Evolutionary conservation across 345 rosid genomes (phyloP).

Genomic region (Eucalyptus leucophloia): DNA sequence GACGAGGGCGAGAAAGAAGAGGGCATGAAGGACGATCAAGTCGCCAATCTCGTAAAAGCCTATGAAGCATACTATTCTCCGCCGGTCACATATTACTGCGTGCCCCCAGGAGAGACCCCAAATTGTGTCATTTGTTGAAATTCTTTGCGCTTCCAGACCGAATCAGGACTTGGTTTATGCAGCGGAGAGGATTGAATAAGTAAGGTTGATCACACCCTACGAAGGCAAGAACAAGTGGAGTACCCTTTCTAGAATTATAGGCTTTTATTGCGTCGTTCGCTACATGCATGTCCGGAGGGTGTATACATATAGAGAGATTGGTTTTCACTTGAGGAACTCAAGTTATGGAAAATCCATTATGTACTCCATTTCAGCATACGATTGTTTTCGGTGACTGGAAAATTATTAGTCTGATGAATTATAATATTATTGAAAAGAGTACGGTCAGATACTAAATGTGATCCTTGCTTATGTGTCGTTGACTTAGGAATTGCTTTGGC

Average conservation of each 20-base stretch:
- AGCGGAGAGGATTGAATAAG: neutral
- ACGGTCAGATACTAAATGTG: too few relatives aligned
- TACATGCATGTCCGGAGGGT: neutral
- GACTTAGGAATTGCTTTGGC: neutral
- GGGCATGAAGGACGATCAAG: neutral
- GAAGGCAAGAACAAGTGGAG: neutral
- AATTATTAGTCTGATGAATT: neutral
- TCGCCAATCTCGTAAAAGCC: neutral
- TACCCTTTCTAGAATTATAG: neutral
- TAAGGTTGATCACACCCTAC: neutral
- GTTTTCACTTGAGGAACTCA: neutral
- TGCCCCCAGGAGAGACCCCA: neutral
- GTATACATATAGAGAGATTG: neutral
- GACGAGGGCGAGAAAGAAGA: neutral
- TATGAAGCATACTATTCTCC: neutral
- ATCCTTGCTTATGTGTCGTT: neutral
- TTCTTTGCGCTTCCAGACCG: neutral
- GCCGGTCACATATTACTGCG: neutral
- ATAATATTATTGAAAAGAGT: neutral
- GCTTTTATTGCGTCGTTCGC: too few relatives aligned
- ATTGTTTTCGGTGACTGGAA: neutral
- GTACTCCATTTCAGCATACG: neutral
- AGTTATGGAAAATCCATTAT: neutral
- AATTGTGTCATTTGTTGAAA: neutral
- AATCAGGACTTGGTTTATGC: neutral